Conservation (phyloP, 1,139 yeast genomes). For the Geotrichum cucujoidarum region DNA sequence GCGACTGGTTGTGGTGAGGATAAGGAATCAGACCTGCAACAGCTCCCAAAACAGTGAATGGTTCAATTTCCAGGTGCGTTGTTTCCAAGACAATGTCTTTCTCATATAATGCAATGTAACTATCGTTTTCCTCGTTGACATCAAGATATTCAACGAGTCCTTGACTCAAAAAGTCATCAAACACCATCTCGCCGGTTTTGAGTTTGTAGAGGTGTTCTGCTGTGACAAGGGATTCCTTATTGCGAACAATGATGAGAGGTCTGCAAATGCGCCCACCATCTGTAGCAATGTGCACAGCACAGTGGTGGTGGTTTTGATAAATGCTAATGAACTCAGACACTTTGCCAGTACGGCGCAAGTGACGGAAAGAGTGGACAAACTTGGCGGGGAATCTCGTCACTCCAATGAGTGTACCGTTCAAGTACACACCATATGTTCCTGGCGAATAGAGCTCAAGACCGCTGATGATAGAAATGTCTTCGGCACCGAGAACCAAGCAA, state of each 20-base stretch:
- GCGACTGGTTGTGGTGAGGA: slow-evolving; percentile 98
- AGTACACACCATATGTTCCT: slow-evolving; percentile 76
- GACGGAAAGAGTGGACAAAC: slow-evolving; percentile 75
- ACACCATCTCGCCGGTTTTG: slow-evolving; percentile 65
- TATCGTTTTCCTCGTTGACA: slow-evolving; percentile 96
- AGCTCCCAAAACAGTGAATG: slow-evolving; percentile 93
- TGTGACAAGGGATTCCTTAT: slow-evolving; percentile 64
- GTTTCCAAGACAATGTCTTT: slow-evolving; percentile 50
- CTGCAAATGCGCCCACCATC: slow-evolving; percentile 99
- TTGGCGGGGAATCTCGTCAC: slow-evolving; percentile 78
- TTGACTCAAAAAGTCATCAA: slow-evolving; percentile 78
- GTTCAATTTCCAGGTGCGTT: slow-evolving; percentile 94
- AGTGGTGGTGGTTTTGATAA: slow-evolving; percentile 82
- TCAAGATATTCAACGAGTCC: slow-evolving; percentile 95
- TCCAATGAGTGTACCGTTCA: slow-evolving; percentile 93
- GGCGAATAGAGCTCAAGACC: slow-evolving; percentile 74
- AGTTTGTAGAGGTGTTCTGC: slow-evolving; percentile 61
- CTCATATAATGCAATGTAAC: slow-evolving; percentile 88
- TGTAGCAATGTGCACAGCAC: slow-evolving; percentile 94
- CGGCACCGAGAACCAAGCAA: slow-evolving; percentile 84
- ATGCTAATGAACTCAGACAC: slow-evolving; percentile 88
- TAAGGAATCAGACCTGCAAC: slow-evolving; percentile 99
- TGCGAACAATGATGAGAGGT: slow-evolving; percentile 81
- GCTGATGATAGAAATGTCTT: slow-evolving; percentile 73
- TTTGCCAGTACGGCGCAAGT: slow-evolving; percentile 76